These are phyloP conservation scores for Metschnikowia picachoensis DNA, from an alignment of 805 yeast species.

Conservation along the genomic window DNA sequence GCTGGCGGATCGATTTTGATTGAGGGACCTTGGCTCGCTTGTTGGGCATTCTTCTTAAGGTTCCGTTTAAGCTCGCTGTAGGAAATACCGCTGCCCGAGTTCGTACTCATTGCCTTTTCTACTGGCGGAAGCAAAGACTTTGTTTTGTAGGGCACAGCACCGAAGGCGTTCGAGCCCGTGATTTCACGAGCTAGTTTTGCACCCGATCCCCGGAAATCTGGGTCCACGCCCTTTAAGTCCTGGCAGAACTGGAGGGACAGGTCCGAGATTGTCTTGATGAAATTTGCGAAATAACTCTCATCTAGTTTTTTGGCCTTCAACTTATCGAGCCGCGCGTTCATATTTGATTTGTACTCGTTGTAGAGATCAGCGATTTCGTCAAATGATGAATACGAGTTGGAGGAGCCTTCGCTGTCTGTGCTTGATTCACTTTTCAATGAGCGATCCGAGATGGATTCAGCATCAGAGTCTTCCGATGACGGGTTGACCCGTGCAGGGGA, in stretches of 20 bases:
- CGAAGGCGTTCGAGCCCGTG: conserved; percentile 41
- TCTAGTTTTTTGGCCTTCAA: conserved; percentile 17
- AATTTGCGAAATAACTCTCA: conserved; percentile 28
- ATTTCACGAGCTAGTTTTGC: conserved; percentile 40
- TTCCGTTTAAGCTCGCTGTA: conserved; percentile 33
- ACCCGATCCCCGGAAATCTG: conserved; percentile 39
- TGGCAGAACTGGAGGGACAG: conserved; percentile 32
- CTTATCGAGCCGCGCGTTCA: conserved; percentile 17
- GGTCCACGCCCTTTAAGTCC: conserved; percentile 33
- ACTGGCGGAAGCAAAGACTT: conserved; percentile 37
- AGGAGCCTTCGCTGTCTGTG: conserved; percentile 23
- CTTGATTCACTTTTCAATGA: conserved; percentile 19
- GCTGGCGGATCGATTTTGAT: conserved; percentile 9
- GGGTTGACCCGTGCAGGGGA: background rate
- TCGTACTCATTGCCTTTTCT: conserved; percentile 15
- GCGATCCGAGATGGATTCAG: conserved; percentile 13
- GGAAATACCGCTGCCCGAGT: conserved; percentile 20
- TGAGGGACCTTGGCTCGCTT: conserved; percentile 6
- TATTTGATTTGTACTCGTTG: conserved; percentile 23
- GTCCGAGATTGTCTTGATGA: conserved; percentile 30
- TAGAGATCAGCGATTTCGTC: conserved; percentile 37
- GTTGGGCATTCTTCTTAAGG: conserved; percentile 16
- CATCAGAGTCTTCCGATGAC: conserved; percentile 3
- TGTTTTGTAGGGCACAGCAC: conserved; percentile 38
- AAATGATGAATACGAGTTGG: conserved; percentile 34